phyloP scores from a whole-genome alignment of 176 grass and related monocot genomes.

The Urochloa ruziziensis region DNA sequence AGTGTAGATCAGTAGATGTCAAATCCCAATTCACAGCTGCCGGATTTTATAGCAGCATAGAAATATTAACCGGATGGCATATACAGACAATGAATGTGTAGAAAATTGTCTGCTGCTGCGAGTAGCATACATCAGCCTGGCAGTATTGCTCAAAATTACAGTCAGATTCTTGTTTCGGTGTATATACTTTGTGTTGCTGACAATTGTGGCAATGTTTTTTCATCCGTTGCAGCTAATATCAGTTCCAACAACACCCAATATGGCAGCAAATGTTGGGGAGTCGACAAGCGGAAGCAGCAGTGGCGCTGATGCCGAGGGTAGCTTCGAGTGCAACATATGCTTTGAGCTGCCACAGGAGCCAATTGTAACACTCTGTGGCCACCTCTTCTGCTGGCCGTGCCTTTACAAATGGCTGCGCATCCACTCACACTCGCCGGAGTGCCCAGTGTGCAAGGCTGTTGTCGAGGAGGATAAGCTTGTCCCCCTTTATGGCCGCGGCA shows the following conservation, averaged over 20 bases:
- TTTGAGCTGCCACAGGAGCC: constrained; percentile 91
- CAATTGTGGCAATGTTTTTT: background rate
- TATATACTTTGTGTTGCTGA: background rate
- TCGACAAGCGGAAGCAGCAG: constrained; percentile 42
- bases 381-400: constrained; percentile 91
- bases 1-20: background rate
- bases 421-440: constrained; percentile 72
- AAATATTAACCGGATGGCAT: too few species aligned
- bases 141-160: background rate
- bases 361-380: constrained; percentile 76
- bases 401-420: constrained; percentile 85
- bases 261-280: constrained; percentile 58
- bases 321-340: constrained; percentile 93
- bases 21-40: background rate
- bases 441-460: constrained; percentile 85
- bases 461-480: constrained; percentile 81
- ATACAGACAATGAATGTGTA: background rate
- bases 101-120: background rate
- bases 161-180: background rate
- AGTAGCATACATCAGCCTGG: background rate
- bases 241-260: background rate
- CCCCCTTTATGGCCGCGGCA: constrained; percentile 77
- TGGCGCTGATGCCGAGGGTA: constrained; percentile 33
- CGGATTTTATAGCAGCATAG: background rate
- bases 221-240: constrained; percentile 1